Evolutionary conservation across 352 stramenopile species (phyloP).

Genomic region (Phytophthora capsici): DNA sequence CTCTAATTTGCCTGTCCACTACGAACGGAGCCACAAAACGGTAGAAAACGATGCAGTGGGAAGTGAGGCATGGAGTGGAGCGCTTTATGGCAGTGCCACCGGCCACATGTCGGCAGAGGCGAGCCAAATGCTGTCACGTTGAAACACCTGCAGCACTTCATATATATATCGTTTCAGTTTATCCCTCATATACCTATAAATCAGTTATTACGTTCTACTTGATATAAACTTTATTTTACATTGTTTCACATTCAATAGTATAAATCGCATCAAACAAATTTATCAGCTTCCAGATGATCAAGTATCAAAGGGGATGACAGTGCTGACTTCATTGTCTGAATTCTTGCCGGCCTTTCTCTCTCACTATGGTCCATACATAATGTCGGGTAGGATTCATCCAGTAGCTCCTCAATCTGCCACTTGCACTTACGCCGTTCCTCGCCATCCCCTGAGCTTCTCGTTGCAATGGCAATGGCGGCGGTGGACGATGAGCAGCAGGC

Average conservation of each 20-base stretch:
- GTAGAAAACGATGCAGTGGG: constrained; percentile 6
- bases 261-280: background rate
- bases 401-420: constrained; percentile 12
- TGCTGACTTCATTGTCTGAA: constrained; percentile 22
- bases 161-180: background rate
- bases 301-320: constrained; percentile 11
- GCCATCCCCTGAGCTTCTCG: background rate
- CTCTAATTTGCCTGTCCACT: constrained; percentile 8
- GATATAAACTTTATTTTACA: background rate
- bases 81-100: constrained; percentile 5
- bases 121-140: constrained; percentile 18
- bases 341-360: constrained; percentile 6
- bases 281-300: background rate
- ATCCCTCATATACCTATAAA: background rate
- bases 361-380: background rate
- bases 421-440: constrained; percentile 6
- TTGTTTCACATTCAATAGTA: background rate
- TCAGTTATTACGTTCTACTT: background rate
- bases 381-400: constrained; percentile 10
- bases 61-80: constrained; percentile 12
- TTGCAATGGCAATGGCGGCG: constrained; percentile 31
- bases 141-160: constrained; percentile 3
- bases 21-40: constrained; percentile 7
- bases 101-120: constrained; percentile 17
- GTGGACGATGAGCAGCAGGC: constrained; percentile 65